Percentiles rank a stretch among this genome's conserved stretches.
phyloP scores from a whole-genome alignment of 257 asterid species.

The Solanum habrochaites region DNA sequence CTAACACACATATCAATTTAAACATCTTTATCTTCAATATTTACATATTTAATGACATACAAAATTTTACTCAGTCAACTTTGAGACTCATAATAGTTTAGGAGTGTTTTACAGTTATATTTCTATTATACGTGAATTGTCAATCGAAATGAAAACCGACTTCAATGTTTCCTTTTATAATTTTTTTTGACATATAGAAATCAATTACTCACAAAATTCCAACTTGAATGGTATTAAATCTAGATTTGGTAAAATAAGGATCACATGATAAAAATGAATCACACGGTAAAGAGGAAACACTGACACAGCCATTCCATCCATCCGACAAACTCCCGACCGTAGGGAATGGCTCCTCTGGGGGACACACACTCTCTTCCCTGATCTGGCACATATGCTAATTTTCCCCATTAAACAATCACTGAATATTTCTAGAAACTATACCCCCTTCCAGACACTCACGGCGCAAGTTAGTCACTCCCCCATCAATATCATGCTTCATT shows the following conservation, averaged over 20 bases:
- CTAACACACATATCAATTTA: no score
- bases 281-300: neutral
- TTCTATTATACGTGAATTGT: neutral
- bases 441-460: neutral
- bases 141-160: neutral
- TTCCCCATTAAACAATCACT: neutral
- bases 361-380: slow-evolving; percentile 2
- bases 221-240: neutral
- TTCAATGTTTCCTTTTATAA: neutral
- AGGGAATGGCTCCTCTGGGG: slow-evolving; percentile 36
- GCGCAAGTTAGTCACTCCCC: slow-evolving; percentile 38
- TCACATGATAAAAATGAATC: neutral
- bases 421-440: neutral
- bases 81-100: neutral
- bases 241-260: neutral
- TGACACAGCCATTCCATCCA: slow-evolving; percentile 1
- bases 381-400: slow-evolving; percentile 27
- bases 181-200: neutral
- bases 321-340: slow-evolving; percentile 50
- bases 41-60: no score
- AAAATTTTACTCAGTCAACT: neutral
- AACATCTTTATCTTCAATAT: no score
- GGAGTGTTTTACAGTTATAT: neutral
- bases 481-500: slow-evolving; percentile 4
- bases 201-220: neutral